Conservation (phyloP, 306 rosid species). For the Cicer bijugum region DNA sequence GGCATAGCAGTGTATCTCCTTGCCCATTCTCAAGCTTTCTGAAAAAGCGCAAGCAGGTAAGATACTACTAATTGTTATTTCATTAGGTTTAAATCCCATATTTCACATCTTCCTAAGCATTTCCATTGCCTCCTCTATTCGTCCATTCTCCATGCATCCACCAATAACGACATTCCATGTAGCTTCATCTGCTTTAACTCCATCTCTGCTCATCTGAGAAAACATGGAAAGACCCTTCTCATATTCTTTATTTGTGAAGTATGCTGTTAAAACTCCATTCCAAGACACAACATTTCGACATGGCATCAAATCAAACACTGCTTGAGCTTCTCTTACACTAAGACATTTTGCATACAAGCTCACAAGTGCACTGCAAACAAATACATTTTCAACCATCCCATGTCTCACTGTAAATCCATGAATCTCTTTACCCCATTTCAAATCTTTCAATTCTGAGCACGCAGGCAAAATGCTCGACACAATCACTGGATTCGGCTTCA, state of each 20-base stretch:
- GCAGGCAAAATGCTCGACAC: slow-evolving; percentile 53
- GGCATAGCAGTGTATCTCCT: slow-evolving; percentile 58
- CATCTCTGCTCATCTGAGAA: slow-evolving; percentile 48
- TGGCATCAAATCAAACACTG: slow-evolving; percentile 54
- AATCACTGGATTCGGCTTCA: slow-evolving; percentile 45
- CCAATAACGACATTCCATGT: slow-evolving; percentile 63
- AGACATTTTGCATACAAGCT: slow-evolving; percentile 56
- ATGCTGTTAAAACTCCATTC: slow-evolving; percentile 57
- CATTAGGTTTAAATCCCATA: slow-evolving; percentile 56
- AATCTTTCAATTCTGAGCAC: slow-evolving; percentile 50
- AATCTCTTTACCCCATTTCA: slow-evolving; percentile 47
- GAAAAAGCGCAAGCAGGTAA: slow-evolving; percentile 58
- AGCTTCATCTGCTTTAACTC: slow-evolving; percentile 48
- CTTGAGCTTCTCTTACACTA: slow-evolving; percentile 47
- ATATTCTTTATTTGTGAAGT: slow-evolving; percentile 51
- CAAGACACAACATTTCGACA: slow-evolving; percentile 55
- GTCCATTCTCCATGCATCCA: slow-evolving; percentile 57
- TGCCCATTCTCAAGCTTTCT: slow-evolving; percentile 60
- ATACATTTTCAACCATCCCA: slow-evolving; percentile 48
- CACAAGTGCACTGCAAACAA: slow-evolving; percentile 50
- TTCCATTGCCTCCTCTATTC: slow-evolving; percentile 47
- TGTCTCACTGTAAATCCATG: slow-evolving; percentile 53
- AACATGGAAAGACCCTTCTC: slow-evolving; percentile 52
- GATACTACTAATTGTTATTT: slow-evolving; percentile 51
- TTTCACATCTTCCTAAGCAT: slow-evolving; percentile 60